A percentile compares a stretch with the other conserved stretches of the same genome.
Conservation (phyloP, 495 filamentous ascomycete species). For the Margaritispora aquatica region DNA sequence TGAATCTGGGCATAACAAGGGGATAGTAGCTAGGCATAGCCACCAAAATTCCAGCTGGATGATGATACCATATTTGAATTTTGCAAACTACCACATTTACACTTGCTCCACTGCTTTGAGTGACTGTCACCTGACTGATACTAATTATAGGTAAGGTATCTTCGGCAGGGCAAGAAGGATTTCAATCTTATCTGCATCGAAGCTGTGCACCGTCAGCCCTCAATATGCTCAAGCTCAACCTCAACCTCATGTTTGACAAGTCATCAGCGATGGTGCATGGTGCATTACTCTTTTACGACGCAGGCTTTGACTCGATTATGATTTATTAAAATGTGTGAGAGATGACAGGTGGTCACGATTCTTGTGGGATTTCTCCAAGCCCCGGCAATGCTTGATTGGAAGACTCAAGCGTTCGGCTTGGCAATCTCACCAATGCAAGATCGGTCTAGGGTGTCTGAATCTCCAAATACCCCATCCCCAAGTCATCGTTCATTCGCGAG, state of each 20-base stretch:
- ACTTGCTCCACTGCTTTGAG: neutral
- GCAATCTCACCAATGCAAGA: neutral
- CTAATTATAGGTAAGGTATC: too few relatives aligned
- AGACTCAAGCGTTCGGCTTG: neutral
- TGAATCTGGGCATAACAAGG: constrained; percentile 19
- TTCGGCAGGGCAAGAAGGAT: too few relatives aligned
- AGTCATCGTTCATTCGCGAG: neutral
- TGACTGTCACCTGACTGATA: neutral
- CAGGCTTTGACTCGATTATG: too few relatives aligned
- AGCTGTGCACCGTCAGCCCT: too few relatives aligned
- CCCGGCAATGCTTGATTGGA: neutral
- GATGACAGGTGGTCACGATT: too few relatives aligned
- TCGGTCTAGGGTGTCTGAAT: neutral
- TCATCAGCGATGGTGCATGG: too few relatives aligned
- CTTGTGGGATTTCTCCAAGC: too few relatives aligned
- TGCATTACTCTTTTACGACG: too few relatives aligned
- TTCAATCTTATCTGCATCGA: too few relatives aligned
- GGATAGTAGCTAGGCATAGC: constrained; percentile 19
- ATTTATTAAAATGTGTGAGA: too few relatives aligned
- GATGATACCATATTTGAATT: constrained; percentile 18
- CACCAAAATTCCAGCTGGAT: constrained; percentile 23
- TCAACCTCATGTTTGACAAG: too few relatives aligned
- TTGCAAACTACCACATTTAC: neutral
- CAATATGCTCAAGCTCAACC: too few relatives aligned
- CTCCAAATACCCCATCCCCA: neutral